Evolutionary conservation across 768 basidiomycete species (phyloP).

Genomic region (Hebeloma cylindrosporum): DNA sequence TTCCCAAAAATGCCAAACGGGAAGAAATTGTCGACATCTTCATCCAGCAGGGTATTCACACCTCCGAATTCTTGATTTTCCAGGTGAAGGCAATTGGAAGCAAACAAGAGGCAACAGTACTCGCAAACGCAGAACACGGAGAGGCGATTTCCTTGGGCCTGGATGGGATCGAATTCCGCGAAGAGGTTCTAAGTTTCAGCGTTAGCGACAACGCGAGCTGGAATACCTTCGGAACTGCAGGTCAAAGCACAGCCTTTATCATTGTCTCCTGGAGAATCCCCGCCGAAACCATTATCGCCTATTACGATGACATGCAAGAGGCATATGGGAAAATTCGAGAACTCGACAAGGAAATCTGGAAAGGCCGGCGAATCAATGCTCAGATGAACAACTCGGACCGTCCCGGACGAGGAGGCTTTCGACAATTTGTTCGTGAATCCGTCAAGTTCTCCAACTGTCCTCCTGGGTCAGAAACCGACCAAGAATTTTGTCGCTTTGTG

Average conservation of each 20-base stretch:
- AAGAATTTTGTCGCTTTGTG: constrained; percentile 29
- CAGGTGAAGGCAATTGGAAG: constrained; percentile 18
- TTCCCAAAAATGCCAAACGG: constrained; percentile 40
- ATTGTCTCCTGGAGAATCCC: constrained; percentile 54
- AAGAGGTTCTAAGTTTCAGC: constrained; percentile 42
- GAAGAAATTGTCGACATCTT: constrained; percentile 46
- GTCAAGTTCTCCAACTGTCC: constrained; percentile 48
- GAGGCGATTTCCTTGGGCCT: constrained; percentile 41
- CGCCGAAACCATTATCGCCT: constrained; percentile 44
- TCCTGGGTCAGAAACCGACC: constrained; percentile 19
- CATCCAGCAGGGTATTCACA: constrained; percentile 41
- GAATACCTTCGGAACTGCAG: constrained; percentile 41
- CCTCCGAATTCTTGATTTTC: constrained; percentile 30
- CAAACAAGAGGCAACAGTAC: constrained; percentile 41
- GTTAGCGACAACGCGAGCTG: constrained; percentile 37
- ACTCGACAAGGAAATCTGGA: constrained; percentile 36
- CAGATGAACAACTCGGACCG: constrained; percentile 43
- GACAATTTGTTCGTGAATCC: constrained; percentile 25
- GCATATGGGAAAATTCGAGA: constrained; percentile 35
- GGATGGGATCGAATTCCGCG: constrained; percentile 49
- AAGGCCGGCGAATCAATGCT: constrained; percentile 47
- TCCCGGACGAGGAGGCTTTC: constrained; percentile 29
- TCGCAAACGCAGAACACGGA: constrained; percentile 42
- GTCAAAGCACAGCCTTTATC: constrained; percentile 37
- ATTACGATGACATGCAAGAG: constrained; percentile 33